Base-by-base conservation (phyloP, 768 basidiomycete genomes). In the Russula lepida region DNA sequence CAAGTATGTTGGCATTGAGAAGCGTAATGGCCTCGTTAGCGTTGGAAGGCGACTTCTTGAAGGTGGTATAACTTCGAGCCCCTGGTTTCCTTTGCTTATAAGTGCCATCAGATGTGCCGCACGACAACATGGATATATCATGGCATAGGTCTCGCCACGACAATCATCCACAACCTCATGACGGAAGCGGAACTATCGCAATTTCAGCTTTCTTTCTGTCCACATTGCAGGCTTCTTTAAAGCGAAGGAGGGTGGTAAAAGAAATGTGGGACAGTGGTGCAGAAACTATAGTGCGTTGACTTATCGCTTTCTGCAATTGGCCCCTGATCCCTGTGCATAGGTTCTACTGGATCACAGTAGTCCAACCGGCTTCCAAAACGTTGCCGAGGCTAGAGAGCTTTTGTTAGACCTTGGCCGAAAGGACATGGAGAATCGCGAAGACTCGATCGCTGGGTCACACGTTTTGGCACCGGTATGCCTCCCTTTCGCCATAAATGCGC, bases 181-280 rank as follows among this genome's bases (percentile, higher is more conserved):
- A 81, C 15, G 84, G 82, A 21, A 69, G 72, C 30, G 75, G 78
- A 54, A 79, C 80, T 17, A 67, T 98, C 28, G 92, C 89, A 2
- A 69, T 99, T 32, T 92, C 90, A 19, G 88, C 94, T 1, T 98
- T 97, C 74, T 78, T 85, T 70, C 75, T 99, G 1, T 85, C 89
- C n/a, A 81, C 89, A 21, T 75, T 93, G 19, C 75, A 84, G 5
- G 83, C 80, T 2, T 71, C 82, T 43, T 67, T 84, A 19, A 79
- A 83, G 9, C 80, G 87, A 62, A 86, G 84, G 73, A 74, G 77
- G 2, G 69, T 92, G 48, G 78, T 95, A 28, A 84, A 86, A 68
- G 84, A 90, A 67, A 89, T 98, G 79, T 98, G 94, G 94, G 81
- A 89, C 49, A 92, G 91, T 67, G 92, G 91, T 47, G 93, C 93